Evolutionary conservation across 768 basidiomycete genomes (phyloP).

Genomic region (Phylloporus scabripes): DNA sequence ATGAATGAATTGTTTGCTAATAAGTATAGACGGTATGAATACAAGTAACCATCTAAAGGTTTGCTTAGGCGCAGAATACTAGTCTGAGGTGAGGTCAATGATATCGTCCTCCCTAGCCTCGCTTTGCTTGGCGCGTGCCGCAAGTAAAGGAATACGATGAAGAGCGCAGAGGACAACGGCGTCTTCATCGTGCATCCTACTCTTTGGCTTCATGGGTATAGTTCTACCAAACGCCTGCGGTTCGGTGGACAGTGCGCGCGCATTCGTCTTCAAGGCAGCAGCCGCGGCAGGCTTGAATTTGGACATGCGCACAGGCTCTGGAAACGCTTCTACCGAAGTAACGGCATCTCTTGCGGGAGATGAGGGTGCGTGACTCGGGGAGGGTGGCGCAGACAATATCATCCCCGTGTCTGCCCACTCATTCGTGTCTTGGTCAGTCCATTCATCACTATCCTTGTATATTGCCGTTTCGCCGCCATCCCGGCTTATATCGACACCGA

Average conservation of each 20-base stretch:
- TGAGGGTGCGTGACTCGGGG: background rate
- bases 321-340: background rate
- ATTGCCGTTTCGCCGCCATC: background rate
- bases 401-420: conserved; percentile 19
- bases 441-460: background rate
- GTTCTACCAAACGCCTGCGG: background rate
- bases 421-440: background rate
- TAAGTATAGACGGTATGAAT: background rate
- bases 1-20: too few species aligned
- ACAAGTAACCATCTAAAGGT: too few species aligned
- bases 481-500: background rate
- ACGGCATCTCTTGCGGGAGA: background rate
- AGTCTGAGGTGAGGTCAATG: conserved; percentile 39
- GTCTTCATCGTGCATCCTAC: background rate
- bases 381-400: conserved; percentile 25
- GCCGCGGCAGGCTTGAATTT: conserved; percentile 17
- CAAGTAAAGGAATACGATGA: conserved; percentile 16
- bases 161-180: background rate
- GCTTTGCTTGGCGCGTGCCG: conserved; percentile 16
- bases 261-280: background rate
- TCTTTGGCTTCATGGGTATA: background rate
- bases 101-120: conserved; percentile 21
- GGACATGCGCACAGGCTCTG: conserved; percentile 5
- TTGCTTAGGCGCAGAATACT: background rate
- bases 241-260: background rate